Base-by-base conservation (phyloP, 176 grass and related monocot species). In the Tillandsia fasciculata region DNA sequence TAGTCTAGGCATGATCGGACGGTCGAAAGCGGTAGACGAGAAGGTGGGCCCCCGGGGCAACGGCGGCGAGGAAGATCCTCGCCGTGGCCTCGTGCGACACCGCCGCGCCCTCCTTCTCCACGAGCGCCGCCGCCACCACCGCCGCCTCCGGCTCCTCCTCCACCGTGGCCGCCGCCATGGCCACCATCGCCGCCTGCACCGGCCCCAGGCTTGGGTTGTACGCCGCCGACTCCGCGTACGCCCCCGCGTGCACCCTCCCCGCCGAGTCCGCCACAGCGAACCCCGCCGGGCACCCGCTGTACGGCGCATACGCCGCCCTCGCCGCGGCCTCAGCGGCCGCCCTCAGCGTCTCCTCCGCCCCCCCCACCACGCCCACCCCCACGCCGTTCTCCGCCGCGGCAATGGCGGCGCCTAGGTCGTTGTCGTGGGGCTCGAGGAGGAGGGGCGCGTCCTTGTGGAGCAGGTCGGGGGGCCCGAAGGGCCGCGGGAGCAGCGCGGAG, bases 151-250 rank as follows among this genome's bases (percentile, higher is more conserved):
- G 74, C 42, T 71, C 53, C 50, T 10, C 23, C 12, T 75, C 73
- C 18, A 70, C 81, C 12, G 78, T 80, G 5, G 68, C 76, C 0
- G 67, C 83, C 2, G 83, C 27, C 83, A 86, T 87, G 57, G 86
- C 86, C 3, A 96, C 72, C 83, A 92, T 89, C 75, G 88, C 93
- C 26, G 83, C 53, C 93, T 96, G 93, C 26, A 89, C 75, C 48
- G 93, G 93, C 11, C 88, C 86, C n/a, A 96, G 83, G 6, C 86
- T 92, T 8, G 93, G 93, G 74, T 96, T 96, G 72, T 92, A 96
- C 24, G 93, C 93, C 2, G 93, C 93, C 0, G 88, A 91, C 53
- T 96, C 93, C 0, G 78, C 64, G 75, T 85, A 92, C 0, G 88
- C 80, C 9, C 92, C 88, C 42, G 81, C 86, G 71, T 89, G 87